Conservation (phyloP, 2,329 filamentous ascomycete species). For the Trichophyton verrucosum region DNA sequence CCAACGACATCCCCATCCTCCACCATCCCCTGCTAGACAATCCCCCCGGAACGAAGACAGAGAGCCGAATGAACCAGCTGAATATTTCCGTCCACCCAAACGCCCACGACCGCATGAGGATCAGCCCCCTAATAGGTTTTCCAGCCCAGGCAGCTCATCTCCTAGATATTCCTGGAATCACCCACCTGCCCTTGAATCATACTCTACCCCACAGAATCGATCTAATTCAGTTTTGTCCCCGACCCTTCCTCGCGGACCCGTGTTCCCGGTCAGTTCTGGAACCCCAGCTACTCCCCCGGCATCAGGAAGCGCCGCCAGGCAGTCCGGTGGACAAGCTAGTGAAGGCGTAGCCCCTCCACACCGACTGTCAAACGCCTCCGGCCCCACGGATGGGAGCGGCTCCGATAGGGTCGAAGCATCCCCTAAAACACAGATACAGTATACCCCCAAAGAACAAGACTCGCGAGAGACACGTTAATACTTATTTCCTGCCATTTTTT, state of each 20-base stretch:
- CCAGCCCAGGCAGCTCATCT: conserved; percentile 4
- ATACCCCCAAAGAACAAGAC: background rate
- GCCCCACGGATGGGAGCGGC: background rate
- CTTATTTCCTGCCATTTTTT: background rate
- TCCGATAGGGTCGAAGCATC: background rate
- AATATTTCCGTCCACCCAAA: conserved; percentile 10
- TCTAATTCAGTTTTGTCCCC: background rate
- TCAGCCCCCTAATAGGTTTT: background rate
- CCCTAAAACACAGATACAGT: background rate
- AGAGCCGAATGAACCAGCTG: conserved; percentile 9
- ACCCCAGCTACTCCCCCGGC: conserved; percentile 3
- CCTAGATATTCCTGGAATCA: background rate
- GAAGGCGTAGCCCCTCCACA: background rate
- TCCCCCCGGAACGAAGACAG: conserved; percentile 9
- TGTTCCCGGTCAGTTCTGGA: conserved; percentile 3
- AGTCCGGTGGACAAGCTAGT: background rate
- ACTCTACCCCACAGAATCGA: background rate
- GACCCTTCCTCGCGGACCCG: background rate
- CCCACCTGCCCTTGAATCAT: background rate
- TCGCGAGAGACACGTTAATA: background rate
- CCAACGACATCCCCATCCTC: background rate
- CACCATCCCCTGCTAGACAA: background rate
- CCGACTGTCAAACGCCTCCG: background rate
- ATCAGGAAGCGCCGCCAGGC: background rate
- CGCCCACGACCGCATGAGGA: conserved; percentile 9